Evolutionary conservation across 306 rosid genomes (phyloP).

Genomic region (Begonia peltatifolia): DNA sequence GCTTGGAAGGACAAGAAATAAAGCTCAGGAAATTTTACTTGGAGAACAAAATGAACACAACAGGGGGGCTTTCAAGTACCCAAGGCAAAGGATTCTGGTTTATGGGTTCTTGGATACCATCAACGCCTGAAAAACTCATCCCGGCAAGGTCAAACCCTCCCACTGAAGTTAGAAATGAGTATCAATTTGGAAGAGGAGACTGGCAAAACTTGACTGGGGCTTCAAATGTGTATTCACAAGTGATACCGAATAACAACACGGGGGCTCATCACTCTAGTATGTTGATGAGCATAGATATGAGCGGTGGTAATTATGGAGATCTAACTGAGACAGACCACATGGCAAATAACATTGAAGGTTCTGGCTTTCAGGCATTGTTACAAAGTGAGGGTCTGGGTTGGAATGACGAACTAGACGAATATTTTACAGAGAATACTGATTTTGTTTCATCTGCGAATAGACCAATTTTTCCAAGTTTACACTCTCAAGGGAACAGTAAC

Average conservation of each 20-base stretch:
- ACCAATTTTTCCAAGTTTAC: neutral
- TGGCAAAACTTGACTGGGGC: neutral
- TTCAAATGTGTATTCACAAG: neutral
- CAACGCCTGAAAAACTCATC: neutral
- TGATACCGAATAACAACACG: neutral
- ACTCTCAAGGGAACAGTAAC: neutral
- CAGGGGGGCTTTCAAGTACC: neutral
- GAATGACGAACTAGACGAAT: neutral
- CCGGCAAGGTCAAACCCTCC: neutral
- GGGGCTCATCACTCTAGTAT: neutral
- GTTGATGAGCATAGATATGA: neutral
- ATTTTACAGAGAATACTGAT: neutral
- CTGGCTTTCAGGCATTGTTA: neutral
- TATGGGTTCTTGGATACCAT: slow-evolving; percentile 1
- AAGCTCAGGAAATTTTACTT: too few relatives aligned
- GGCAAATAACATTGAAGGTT: neutral
- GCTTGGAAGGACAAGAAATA: too few relatives aligned
- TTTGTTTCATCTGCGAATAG: neutral
- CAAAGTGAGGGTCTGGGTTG: neutral
- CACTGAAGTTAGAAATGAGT: too few relatives aligned
- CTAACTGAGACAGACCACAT: neutral
- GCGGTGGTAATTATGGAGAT: neutral
- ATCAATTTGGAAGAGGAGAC: neutral
- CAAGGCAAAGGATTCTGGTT: neutral
- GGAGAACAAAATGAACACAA: neutral